Percentiles rank a stretch among this genome's conserved stretches.
phyloP scores from a whole-genome alignment of 2,329 filamentous ascomycete species.

The Apiospora kogelbergensis region DNA sequence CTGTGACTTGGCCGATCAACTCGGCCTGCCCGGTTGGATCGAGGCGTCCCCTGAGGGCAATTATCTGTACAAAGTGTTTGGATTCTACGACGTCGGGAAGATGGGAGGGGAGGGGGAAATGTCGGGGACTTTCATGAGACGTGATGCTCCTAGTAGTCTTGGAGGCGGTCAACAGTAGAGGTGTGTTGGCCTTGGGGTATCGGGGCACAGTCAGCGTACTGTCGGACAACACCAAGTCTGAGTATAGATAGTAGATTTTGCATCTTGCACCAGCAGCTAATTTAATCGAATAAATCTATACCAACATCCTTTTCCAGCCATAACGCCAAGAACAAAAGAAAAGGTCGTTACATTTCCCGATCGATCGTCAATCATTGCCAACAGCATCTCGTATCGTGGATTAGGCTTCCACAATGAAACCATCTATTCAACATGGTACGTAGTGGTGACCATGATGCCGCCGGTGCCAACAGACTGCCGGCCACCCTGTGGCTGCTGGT shows the following conservation, averaged over 20 bases:
- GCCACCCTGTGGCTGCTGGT: background rate
- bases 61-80: slow-evolving; percentile 35
- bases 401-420: background rate
- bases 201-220: background rate
- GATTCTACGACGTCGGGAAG: slow-evolving; percentile 20
- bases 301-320: background rate
- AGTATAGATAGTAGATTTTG: background rate
- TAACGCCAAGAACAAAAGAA: background rate
- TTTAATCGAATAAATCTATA: background rate
- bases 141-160: background rate
- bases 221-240: background rate
- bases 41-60: slow-evolving; percentile 35
- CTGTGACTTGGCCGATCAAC: slow-evolving; percentile 35
- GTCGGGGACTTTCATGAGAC: background rate
- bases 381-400: too few relatives aligned
- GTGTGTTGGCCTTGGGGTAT: background rate
- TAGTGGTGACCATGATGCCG: slow-evolving; percentile 12
- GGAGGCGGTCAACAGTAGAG: background rate
- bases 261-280: background rate
- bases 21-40: slow-evolving; percentile 36
- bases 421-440: slow-evolving; percentile 11
- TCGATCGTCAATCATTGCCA: background rate
- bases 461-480: background rate
- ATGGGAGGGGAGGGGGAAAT: background rate
- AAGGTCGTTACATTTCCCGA: background rate